Percentiles rank a stretch among this genome's conserved stretches.
phyloP scores from a whole-genome alignment of 805 yeast genomes.

The Metschnikowia baotianmanensis region DNA sequence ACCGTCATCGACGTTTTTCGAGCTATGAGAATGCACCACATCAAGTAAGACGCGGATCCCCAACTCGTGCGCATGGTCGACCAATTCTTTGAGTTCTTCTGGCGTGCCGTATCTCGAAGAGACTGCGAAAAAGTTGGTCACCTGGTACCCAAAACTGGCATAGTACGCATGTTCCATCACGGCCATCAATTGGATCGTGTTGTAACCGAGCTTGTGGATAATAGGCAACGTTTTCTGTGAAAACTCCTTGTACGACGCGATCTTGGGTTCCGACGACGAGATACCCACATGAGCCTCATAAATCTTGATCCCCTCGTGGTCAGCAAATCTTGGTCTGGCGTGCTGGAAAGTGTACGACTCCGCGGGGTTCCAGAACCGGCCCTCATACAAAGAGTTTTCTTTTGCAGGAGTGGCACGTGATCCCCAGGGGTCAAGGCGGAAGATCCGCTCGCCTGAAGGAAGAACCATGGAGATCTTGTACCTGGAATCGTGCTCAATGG shows the following conservation, averaged over 20 bases:
- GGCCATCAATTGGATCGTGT: constrained; percentile 95
- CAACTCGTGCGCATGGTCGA: constrained; percentile 87
- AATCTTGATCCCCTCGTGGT: constrained; percentile 54
- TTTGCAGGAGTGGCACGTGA: constrained; percentile 73
- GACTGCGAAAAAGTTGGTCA: constrained; percentile 86
- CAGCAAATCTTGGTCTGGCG: constrained; percentile 53
- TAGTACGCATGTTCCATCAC: constrained; percentile 98
- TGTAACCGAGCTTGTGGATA: constrained; percentile 81
- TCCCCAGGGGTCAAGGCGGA: constrained; percentile 88
- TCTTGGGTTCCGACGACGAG: constrained; percentile 82
- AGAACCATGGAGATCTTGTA: constrained; percentile 67
- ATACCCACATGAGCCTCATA: constrained; percentile 97
- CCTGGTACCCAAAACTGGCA: constrained; percentile 97
- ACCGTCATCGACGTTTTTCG: constrained; percentile 93
- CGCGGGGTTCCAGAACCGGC: constrained; percentile 88
- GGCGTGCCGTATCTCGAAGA: constrained; percentile 94
- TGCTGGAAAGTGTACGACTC: constrained; percentile 56
- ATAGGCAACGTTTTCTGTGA: constrained; percentile 78
- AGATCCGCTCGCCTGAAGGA: constrained; percentile 67
- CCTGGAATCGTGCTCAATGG: constrained; percentile 79
- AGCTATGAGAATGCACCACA: constrained; percentile 94
- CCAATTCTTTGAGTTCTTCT: constrained; percentile 85
- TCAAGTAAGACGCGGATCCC: constrained; percentile 87
- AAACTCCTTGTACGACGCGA: constrained; percentile 85
- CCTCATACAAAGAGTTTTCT: constrained; percentile 64